These are phyloP conservation scores for Gnomoniopsis smithogilvyi DNA, from an alignment of 2,329 filamentous ascomycete species.

Conservation along the genomic window DNA sequence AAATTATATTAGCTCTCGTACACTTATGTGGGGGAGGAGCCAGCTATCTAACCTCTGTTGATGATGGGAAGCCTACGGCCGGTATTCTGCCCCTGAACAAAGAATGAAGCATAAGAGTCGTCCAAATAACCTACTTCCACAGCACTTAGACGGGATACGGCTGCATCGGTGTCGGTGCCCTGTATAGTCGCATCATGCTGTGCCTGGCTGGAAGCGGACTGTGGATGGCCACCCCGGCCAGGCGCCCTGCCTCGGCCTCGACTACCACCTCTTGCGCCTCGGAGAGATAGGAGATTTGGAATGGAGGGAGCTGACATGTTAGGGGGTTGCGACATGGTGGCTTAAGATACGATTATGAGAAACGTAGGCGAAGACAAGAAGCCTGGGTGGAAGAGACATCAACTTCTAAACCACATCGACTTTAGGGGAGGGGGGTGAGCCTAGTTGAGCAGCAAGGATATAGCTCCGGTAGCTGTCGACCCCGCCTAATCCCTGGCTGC, in stretches of 20 bases:
- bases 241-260: conserved; percentile 22
- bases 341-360: background rate
- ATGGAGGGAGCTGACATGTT: conserved; percentile 71
- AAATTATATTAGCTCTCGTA: background rate
- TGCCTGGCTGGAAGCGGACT: conserved; percentile 23
- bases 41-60: conserved; percentile 68
- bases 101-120: conserved; percentile 72
- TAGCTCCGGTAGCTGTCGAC: conserved; percentile 7
- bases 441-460: background rate
- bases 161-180: conserved; percentile 87
- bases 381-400: background rate
- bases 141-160: conserved; percentile 82
- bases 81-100: conserved; percentile 54
- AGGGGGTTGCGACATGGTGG: conserved; percentile 19
- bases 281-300: conserved; percentile 68
- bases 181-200: conserved; percentile 75
- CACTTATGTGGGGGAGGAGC: background rate
- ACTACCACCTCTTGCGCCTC: conserved; percentile 42
- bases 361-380: background rate
- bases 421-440: background rate
- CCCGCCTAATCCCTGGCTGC: background rate
- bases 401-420: background rate
- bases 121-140: conserved; percentile 81
- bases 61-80: conserved; percentile 81
- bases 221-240: conserved; percentile 20